A percentile compares a stretch with the other conserved stretches of the same genome.
Evolutionary conservation across 768 basidiomycete species (phyloP).

Genomic region (Russula sp.): DNA sequence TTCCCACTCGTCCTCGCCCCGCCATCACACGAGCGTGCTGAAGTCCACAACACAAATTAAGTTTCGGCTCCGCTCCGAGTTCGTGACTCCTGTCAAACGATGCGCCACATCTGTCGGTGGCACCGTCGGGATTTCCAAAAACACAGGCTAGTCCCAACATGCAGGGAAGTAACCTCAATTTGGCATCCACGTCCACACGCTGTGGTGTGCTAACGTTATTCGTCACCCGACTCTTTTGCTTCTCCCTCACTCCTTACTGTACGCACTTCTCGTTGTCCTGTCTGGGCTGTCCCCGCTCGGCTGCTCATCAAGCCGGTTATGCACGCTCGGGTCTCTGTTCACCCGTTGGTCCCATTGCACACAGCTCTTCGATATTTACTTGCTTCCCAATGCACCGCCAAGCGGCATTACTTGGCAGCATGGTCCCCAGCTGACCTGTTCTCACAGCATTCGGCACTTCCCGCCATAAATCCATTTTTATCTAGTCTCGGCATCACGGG

Average conservation of each 20-base stretch:
- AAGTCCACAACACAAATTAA: background rate
- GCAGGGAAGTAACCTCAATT: conserved; percentile 9
- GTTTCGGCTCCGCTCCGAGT: conserved; percentile 16
- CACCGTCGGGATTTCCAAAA: conserved; percentile 4
- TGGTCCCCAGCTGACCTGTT: conserved; percentile 18
- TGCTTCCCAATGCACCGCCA: background rate
- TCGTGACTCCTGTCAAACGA: background rate
- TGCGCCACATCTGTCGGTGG: conserved; percentile 14
- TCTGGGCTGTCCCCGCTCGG: background rate
- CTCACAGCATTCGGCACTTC: background rate
- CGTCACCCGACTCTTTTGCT: background rate
- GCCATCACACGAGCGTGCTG: background rate
- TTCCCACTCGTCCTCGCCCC: no score
- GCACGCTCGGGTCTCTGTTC: background rate
- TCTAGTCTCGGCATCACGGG: background rate
- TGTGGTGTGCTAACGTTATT: background rate
- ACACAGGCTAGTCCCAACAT: background rate
- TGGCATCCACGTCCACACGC: background rate
- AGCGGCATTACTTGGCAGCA: background rate
- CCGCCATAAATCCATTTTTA: background rate
- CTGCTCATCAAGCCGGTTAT: background rate
- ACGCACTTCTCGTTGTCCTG: background rate
- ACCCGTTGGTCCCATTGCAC: conserved; percentile 10
- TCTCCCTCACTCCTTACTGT: background rate
- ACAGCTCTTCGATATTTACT: background rate